Evolutionary conservation across 2,329 filamentous ascomycete genomes (phyloP).

Genomic region (Chaetomium strumarium): DNA sequence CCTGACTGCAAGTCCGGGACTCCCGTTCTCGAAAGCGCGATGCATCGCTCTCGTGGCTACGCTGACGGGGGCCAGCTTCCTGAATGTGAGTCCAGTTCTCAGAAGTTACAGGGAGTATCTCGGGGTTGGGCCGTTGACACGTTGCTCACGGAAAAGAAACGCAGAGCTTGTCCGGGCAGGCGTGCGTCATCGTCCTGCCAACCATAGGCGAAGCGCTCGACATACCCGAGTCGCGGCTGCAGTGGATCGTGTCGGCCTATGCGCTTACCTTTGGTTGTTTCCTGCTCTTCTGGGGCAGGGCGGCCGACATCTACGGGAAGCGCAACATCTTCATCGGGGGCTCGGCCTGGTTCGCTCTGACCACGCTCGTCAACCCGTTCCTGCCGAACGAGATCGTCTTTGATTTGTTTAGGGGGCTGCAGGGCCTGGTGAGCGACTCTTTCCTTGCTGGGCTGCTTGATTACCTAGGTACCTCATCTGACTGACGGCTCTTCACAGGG

Average conservation of each 20-base stretch:
- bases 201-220: slow-evolving; percentile 51
- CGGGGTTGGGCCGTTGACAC: neutral
- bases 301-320: slow-evolving; percentile 63
- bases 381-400: slow-evolving; percentile 62
- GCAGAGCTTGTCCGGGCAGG: slow-evolving; percentile 52
- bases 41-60: slow-evolving; percentile 51
- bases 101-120: no score
- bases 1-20: neutral
- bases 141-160: neutral
- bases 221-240: slow-evolving; percentile 53
- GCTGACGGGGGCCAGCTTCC: slow-evolving; percentile 49
- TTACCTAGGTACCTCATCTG: no score
- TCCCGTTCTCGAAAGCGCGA: slow-evolving; percentile 40
- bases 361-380: slow-evolving; percentile 57
- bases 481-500: slow-evolving; percentile 34
- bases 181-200: slow-evolving; percentile 57
- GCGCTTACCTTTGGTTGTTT: slow-evolving; percentile 62
- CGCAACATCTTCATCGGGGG: slow-evolving; percentile 59
- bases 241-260: slow-evolving; percentile 64
- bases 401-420: slow-evolving; percentile 59
- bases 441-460: neutral
- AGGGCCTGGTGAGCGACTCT: slow-evolving; percentile 46
- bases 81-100: slow-evolving; percentile 39
- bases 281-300: slow-evolving; percentile 59
- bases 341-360: slow-evolving; percentile 56